phyloP scores from a whole-genome alignment of 2,329 filamentous ascomycete species.

The Drechslerella stenobrocha region DNA sequence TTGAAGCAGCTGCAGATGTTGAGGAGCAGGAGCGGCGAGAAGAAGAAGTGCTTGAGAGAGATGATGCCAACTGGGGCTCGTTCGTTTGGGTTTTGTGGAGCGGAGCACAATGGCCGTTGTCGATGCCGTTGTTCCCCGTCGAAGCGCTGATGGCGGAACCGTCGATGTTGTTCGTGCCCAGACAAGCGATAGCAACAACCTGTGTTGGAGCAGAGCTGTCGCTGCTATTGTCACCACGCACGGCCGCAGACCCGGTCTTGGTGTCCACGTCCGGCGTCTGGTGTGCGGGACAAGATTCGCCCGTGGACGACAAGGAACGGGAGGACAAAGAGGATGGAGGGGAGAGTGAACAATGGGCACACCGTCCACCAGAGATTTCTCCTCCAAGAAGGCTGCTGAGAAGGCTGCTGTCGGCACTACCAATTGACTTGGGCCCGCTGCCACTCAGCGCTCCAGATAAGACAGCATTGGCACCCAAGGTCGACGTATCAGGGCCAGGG shows the following conservation, averaged over 20 bases:
- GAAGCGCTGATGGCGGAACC: not conserved
- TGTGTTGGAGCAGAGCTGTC: constrained; percentile 8
- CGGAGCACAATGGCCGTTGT: not conserved
- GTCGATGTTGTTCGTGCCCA: not conserved
- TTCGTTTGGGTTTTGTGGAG: constrained; percentile 15
- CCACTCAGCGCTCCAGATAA: constrained; percentile 31
- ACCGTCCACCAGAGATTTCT: not conserved
- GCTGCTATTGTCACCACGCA: too few relatives aligned
- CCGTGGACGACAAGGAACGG: not conserved
- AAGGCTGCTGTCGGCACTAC: not conserved
- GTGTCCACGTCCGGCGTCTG: too few relatives aligned
- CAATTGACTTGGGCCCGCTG: constrained; percentile 1
- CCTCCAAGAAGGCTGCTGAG: not conserved
- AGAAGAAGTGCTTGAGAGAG: constrained; percentile 24
- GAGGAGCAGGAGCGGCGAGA: constrained; percentile 16
- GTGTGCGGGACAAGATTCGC: too few relatives aligned
- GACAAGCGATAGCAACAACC: not conserved
- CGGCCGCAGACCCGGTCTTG: too few relatives aligned
- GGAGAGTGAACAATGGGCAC: not conserved
- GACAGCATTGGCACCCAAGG: constrained; percentile 18
- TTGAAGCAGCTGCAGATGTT: too few relatives aligned
- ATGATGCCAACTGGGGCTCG: constrained; percentile 19
- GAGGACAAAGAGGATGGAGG: not conserved
- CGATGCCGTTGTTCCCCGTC: too few relatives aligned
- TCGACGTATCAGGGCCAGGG: constrained; percentile 37